Percentiles rank a stretch among this genome's conserved stretches.
These are phyloP conservation scores for Diplodia corticola DNA, from an alignment of 2,329 filamentous ascomycete genomes.

Conservation along the genomic window DNA sequence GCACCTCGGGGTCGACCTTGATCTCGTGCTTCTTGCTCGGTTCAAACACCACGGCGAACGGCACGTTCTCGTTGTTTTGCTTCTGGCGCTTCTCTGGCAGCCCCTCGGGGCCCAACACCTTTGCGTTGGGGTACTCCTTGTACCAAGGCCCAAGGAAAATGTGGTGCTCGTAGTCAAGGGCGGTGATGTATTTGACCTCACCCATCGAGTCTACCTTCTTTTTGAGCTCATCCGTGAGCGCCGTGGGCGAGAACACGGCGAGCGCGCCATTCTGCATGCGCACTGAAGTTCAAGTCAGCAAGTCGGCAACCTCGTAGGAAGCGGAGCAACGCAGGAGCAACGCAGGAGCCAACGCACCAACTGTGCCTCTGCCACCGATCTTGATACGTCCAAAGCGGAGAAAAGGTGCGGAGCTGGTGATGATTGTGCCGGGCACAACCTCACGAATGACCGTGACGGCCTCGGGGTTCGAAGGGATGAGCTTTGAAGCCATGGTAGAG, in stretches of 20 bases:
- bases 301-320: neutral
- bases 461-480: slow-evolving; percentile 64
- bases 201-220: slow-evolving; percentile 60
- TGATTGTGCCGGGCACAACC: slow-evolving; percentile 70
- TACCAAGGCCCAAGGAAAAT: slow-evolving; percentile 89
- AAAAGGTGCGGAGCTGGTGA: slow-evolving; percentile 82
- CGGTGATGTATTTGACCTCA: slow-evolving; percentile 78
- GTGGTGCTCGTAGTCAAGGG: slow-evolving; percentile 90
- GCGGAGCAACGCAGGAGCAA: slow-evolving; percentile 28
- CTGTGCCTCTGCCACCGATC: slow-evolving; percentile 82
- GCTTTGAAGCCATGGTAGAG: slow-evolving; percentile 37
- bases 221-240: slow-evolving; percentile 74
- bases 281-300: slow-evolving; percentile 53
- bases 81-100: slow-evolving; percentile 78
- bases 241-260: slow-evolving; percentile 89
- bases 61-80: slow-evolving; percentile 57
- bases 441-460: slow-evolving; percentile 89
- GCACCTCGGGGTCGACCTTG: slow-evolving; percentile 62
- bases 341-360: slow-evolving; percentile 59
- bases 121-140: slow-evolving; percentile 72
- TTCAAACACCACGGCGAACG: slow-evolving; percentile 65
- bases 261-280: slow-evolving; percentile 75
- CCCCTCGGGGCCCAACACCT: slow-evolving; percentile 78
- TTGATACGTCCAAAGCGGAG: slow-evolving; percentile 75
- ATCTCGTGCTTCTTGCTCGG: slow-evolving; percentile 38